Base-by-base conservation (phyloP, 1,284 basidiomycete genomes). In the Heterobasidion occidentale region DNA sequence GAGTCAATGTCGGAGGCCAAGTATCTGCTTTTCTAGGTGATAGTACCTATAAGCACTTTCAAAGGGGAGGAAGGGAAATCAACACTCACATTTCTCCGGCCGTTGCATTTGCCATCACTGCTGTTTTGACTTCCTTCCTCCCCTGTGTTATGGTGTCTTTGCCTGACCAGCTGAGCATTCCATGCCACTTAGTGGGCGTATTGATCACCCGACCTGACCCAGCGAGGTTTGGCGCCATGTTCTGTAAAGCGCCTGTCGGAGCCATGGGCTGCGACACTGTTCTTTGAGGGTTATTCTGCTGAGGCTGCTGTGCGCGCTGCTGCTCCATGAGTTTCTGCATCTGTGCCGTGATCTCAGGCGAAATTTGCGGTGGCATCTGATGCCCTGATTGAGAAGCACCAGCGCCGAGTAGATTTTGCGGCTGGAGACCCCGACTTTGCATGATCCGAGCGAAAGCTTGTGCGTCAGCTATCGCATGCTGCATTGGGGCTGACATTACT, bases 251-350 rank as follows among this genome's bases (percentile, higher is more conserved):
- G 27, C 27, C 27, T 27, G 27, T 5, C 27, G 27, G 27, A 27
- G 27, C 27, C 6, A 27, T 27, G 53, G 50, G 9, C 58, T 47
- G n/a, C 33, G 35, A n/a, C 14, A 15, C 19, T 50, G 59, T 17
- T 14, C 53, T 51, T 55, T 27, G 47, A 20, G 12, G 6, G n/a
- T 3, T 51, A 50, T n/a, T 52, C n/a, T 27, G 15, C 53, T 46
- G 61, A 17, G 62, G 55, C 14, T 58, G 53, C 19, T 59, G 52
- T 45, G 60, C 60, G n/a, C 67, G 63, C 46, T 68, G 70, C 64
- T 77, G 79, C 49, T 83, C 80, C 3, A 73, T 62, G 55, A 78
- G 63, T 62, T 80, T 83, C 60, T 78, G 76, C 74, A 81, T 76
- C 60, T 83, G 84, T 17, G 71, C 66, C 7, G 67, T 71, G 34